Conservation (phyloP, 1,284 basidiomycete species). For the Termitomyces sp. region DNA sequence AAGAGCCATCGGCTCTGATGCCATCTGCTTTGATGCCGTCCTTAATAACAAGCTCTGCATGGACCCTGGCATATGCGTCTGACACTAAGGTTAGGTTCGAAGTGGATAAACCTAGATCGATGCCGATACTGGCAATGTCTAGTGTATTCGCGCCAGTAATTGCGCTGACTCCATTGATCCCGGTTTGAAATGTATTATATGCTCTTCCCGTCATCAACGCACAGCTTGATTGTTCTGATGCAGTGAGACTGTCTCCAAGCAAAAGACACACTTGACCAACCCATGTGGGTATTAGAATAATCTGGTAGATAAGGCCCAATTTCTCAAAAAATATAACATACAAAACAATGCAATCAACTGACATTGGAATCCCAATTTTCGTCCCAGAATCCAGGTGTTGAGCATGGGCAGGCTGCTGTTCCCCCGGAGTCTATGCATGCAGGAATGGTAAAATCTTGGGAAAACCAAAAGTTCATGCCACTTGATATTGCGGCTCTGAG, state of each 20-base stretch:
- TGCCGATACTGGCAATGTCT: slow-evolving; percentile 56
- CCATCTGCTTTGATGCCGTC: slow-evolving; percentile 49
- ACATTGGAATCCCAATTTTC: slow-evolving; percentile 63
- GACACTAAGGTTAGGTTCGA: slow-evolving; percentile 40
- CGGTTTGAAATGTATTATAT: slow-evolving; percentile 30
- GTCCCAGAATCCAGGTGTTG: slow-evolving; percentile 46
- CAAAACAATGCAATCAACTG: slow-evolving; percentile 16
- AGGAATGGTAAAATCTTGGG: slow-evolving; percentile 50
- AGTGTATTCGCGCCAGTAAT: slow-evolving; percentile 61
- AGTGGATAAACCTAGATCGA: slow-evolving; percentile 47
- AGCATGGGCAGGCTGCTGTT: slow-evolving; percentile 46
- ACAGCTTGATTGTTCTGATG: slow-evolving; percentile 42
- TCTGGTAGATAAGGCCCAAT: slow-evolving; percentile 31
- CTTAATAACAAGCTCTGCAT: slow-evolving; percentile 46
- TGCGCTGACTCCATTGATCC: slow-evolving; percentile 35
- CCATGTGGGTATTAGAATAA: slow-evolving; percentile 43
- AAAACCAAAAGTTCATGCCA: slow-evolving; percentile 68
- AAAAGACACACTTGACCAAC: slow-evolving; percentile 48
- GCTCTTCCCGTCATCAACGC: slow-evolving; percentile 47
- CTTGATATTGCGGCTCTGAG: slow-evolving; percentile 40
- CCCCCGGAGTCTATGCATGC: slow-evolving; percentile 58
- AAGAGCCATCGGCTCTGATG: slow-evolving; percentile 59
- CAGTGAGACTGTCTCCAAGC: slow-evolving; percentile 43
- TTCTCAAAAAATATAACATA: background rate
- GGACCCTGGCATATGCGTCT: slow-evolving; percentile 48